These are phyloP conservation scores for Eucalyptus guilfoylei DNA, from an alignment of 345 rosid species.

Conservation along the genomic window DNA sequence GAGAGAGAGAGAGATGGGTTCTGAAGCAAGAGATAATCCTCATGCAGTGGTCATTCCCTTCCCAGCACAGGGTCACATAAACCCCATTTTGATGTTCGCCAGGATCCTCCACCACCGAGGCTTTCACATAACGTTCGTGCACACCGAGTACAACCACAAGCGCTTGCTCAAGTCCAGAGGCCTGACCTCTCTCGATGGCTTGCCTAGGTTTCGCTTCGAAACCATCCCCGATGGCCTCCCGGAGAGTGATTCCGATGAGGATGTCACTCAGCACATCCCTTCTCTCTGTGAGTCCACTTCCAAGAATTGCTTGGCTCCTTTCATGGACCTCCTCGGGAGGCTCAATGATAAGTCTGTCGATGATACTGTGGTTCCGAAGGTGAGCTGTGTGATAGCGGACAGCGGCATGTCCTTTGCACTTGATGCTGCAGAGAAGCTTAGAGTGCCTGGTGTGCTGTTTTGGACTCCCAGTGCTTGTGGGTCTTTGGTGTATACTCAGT, in stretches of 20 bases:
- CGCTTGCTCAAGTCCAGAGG: background rate
- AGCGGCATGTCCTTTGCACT: constrained; percentile 17
- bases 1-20: background rate
- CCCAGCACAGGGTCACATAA: background rate
- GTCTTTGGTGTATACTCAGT: background rate
- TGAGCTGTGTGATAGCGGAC: constrained; percentile 19
- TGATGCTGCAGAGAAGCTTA: constrained; percentile 9
- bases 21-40: background rate
- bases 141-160: background rate
- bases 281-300: background rate
- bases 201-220: background rate
- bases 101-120: background rate
- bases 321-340: constrained; percentile 1
- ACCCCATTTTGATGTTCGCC: background rate
- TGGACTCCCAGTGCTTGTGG: constrained; percentile 16
- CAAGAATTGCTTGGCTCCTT: background rate
- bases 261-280: background rate
- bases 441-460: constrained; percentile 4
- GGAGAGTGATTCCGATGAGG: background rate
- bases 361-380: background rate
- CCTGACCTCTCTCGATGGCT: background rate
- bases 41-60: background rate
- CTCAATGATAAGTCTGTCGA: background rate
- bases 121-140: background rate
- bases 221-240: background rate